Base-by-base conservation (phyloP, 129 eudicot genomes). In the Heracleum sosnowskyi region DNA sequence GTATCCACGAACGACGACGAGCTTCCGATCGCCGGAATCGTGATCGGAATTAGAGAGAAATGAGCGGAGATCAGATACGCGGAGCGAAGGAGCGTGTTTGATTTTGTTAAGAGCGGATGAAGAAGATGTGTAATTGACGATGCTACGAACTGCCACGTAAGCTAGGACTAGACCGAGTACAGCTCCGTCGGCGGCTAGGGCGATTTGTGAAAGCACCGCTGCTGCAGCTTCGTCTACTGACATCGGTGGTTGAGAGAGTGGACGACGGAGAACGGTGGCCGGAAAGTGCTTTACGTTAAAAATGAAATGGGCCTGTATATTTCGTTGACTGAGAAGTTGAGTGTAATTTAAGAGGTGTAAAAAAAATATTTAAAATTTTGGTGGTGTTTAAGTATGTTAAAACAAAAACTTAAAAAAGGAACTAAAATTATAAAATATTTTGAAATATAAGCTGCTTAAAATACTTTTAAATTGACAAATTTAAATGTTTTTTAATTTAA, bases 161-260 rank as follows among this genome's bases (percentile, higher is more conserved):
- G 98, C 93, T 34, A 91, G 80, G 80, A 87, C 86, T 76, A 94
- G 3, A 70, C 98, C 98, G 46, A 89, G 84, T 7, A 94, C 85
- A 6, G 96, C 98, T 12, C 98, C 98, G 84, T 94, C 98, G 73
- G 92, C 97, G 37, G 93, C 93, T 72, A 87, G 71, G 72, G 88
- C 86, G 37, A 90, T 69, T 79, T 91, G 98, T 6, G 93, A 80
- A 0, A 88, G 78, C 66, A 83, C 81, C 60, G 93, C 91, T 42
- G 84, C 87, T 34, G 93, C 90, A 41, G 97, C 96, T 76, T 89
- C 88, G 78, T 93, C 97, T 2, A 84, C 81, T 35, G 98, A 91
- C 98, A 93, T 93, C 60, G 60, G 46, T 8, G 40, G 40, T 37
- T 5, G 5, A 37, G 40, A 37, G 5, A 37, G 45, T 41, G 45